Evolutionary conservation across 257 asterid species (phyloP).

Genomic region (Eustoma russellianum): DNA sequence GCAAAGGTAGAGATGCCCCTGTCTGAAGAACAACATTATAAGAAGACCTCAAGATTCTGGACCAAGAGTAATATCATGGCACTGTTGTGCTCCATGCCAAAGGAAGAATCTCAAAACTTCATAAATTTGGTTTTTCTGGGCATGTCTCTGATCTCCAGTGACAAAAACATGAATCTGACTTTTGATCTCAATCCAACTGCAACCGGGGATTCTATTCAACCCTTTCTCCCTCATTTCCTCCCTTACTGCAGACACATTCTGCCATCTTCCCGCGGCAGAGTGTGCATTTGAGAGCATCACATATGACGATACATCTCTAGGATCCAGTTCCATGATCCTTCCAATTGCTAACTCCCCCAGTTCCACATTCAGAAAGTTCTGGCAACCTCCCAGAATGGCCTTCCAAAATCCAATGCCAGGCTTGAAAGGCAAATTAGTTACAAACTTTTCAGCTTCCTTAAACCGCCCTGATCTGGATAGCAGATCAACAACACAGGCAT

Average conservation of each 20-base stretch:
- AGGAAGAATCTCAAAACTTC: conserved; percentile 25
- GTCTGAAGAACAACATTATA: too few species aligned
- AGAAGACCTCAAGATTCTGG: conserved; percentile 11
- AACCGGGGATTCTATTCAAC: conserved; percentile 54
- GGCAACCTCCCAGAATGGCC: conserved; percentile 78
- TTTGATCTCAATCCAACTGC: conserved; percentile 71
- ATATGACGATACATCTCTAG: conserved; percentile 73
- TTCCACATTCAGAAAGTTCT: conserved; percentile 44
- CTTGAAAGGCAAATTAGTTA: conserved; percentile 61
- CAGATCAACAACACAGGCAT: conserved; percentile 67
- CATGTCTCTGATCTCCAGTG: conserved; percentile 45
- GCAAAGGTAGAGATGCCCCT: too few species aligned
- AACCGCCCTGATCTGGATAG: conserved; percentile 80
- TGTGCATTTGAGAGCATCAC: conserved; percentile 86
- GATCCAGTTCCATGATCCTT: conserved; percentile 56
- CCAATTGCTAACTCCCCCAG: conserved; percentile 51
- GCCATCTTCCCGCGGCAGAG: conserved; percentile 81
- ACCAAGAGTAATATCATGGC: conserved; percentile 10
- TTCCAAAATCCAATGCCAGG: conserved; percentile 90
- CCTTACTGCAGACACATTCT: conserved; percentile 32
- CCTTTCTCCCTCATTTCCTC: conserved; percentile 54
- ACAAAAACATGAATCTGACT: conserved; percentile 59
- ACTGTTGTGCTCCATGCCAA: conserved; percentile 19
- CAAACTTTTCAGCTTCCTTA: conserved; percentile 46
- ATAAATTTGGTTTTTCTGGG: conserved; percentile 29